Percentiles rank a stretch among this genome's conserved stretches.
Conservation (phyloP, 164 flowering plant species). For the Houttuynia cordata region DNA sequence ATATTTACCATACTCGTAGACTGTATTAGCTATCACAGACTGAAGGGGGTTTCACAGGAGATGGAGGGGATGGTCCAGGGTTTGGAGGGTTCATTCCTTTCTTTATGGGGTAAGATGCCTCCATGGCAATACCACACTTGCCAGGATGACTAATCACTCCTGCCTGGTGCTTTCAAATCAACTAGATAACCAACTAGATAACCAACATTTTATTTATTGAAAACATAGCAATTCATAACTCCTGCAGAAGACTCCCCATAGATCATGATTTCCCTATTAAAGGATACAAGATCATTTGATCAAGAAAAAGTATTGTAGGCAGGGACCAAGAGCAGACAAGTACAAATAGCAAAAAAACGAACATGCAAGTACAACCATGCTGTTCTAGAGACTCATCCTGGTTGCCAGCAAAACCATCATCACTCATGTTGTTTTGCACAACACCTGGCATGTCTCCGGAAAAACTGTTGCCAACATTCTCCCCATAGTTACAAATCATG, state of each 20-base stretch:
- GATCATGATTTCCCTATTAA: too few relatives aligned
- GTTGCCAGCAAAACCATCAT: neutral
- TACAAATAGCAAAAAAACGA: too few relatives aligned
- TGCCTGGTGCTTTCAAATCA: constrained; percentile 1
- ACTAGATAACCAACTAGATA: constrained; percentile 11
- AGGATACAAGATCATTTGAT: neutral
- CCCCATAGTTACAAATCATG: neutral
- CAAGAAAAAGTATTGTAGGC: neutral
- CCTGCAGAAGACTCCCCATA: neutral
- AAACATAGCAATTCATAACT: neutral
- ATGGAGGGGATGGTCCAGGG: constrained; percentile 83
- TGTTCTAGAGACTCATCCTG: constrained; percentile 6
- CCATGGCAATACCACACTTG: constrained; percentile 19
- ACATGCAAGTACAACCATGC: too few relatives aligned
- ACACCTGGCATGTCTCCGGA: neutral
- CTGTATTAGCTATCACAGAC: constrained; percentile 47
- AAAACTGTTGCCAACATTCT: constrained; percentile 4
- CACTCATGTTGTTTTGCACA: neutral
- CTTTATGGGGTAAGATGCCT: constrained; percentile 77
- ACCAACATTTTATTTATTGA: too few relatives aligned
- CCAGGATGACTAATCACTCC: too few relatives aligned
- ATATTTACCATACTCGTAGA: constrained; percentile 25
- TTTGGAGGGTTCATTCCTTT: constrained; percentile 76
- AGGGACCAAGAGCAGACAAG: neutral
- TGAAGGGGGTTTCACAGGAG: constrained; percentile 49